phyloP scores from a whole-genome alignment of 2,329 filamentous ascomycete species.

The Epicoccum sorghinum region DNA sequence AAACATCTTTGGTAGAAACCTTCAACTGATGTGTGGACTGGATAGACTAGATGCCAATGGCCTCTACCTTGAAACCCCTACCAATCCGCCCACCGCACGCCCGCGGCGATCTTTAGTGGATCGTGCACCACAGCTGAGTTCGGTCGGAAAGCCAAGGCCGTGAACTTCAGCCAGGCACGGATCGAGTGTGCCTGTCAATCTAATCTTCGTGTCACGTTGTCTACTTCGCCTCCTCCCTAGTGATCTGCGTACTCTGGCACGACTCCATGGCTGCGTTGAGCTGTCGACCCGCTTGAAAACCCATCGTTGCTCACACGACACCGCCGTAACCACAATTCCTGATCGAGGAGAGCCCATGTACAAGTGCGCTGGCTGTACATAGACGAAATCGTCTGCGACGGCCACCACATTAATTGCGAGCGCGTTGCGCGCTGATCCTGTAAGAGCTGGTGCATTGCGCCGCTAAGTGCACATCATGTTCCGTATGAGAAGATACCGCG shows the following conservation, averaged over 20 bases:
- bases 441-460: slow-evolving; percentile 13
- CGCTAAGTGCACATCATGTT: slow-evolving; percentile 52
- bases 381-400: not conserved
- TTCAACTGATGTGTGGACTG: too few relatives aligned
- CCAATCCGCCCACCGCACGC: slow-evolving; percentile 6
- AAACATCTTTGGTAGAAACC: too few relatives aligned
- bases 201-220: slow-evolving; percentile 7
- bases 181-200: slow-evolving; percentile 20
- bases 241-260: not conserved
- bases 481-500: slow-evolving; percentile 66
- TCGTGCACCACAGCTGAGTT: slow-evolving; percentile 23
- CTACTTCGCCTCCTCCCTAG: slow-evolving; percentile 9
- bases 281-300: slow-evolving; percentile 14
- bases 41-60: not conserved
- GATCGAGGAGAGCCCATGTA: not conserved
- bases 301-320: not conserved
- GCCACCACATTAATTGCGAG: not conserved
- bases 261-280: slow-evolving; percentile 27
- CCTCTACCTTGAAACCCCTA: not conserved
- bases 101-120: slow-evolving; percentile 20
- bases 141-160: slow-evolving; percentile 31
- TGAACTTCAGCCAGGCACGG: slow-evolving; percentile 21
- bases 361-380: not conserved
- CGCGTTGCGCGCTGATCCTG: slow-evolving; percentile 15
- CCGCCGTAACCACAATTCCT: slow-evolving; percentile 1